Percentiles rank a stretch among this genome's conserved stretches.
Evolutionary conservation across 129 eudicot species (phyloP).

Genomic region (Artemisia tridentata): DNA sequence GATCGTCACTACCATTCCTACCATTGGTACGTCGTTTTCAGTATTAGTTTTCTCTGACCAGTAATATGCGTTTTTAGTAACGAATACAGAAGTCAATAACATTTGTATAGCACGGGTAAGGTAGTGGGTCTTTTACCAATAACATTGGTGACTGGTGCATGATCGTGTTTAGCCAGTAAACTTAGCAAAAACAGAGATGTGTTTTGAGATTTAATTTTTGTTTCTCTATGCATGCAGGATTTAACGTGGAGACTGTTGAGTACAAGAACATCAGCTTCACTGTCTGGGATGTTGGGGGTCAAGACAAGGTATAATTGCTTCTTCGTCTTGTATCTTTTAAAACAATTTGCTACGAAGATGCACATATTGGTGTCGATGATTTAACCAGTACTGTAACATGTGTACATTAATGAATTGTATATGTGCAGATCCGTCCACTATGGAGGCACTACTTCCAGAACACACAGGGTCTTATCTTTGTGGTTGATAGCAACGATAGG

Average conservation of each 20-base stretch:
- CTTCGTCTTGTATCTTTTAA: not conserved
- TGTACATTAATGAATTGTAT: not conserved
- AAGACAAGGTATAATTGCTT: slow-evolving; percentile 75
- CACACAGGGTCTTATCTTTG: slow-evolving; percentile 98
- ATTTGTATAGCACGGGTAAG: not conserved
- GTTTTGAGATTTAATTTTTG: not conserved
- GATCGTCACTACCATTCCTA: slow-evolving; percentile 96
- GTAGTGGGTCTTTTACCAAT: not conserved
- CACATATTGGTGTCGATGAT: too few relatives aligned
- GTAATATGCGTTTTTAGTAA: not conserved
- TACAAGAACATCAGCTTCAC: slow-evolving; percentile 99
- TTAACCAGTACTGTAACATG: not conserved
- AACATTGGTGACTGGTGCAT: not conserved
- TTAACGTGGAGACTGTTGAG: slow-evolving; percentile 97
- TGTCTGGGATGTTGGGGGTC: slow-evolving; percentile 99
- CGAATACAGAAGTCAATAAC: not conserved
- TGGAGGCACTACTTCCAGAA: slow-evolving; percentile 99
- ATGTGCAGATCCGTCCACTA: slow-evolving; percentile 91
- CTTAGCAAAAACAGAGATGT: not conserved
- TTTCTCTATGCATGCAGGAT: slow-evolving; percentile 58
- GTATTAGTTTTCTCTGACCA: not conserved
- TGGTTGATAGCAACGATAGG: slow-evolving; percentile 99
- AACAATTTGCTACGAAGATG: not conserved
- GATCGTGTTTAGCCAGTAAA: not conserved
- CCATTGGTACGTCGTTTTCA: slow-evolving; percentile 65